These are phyloP conservation scores for Chlorella sorokiniana DNA, from an alignment of 139 green algal species.

Conservation along the genomic window DNA sequence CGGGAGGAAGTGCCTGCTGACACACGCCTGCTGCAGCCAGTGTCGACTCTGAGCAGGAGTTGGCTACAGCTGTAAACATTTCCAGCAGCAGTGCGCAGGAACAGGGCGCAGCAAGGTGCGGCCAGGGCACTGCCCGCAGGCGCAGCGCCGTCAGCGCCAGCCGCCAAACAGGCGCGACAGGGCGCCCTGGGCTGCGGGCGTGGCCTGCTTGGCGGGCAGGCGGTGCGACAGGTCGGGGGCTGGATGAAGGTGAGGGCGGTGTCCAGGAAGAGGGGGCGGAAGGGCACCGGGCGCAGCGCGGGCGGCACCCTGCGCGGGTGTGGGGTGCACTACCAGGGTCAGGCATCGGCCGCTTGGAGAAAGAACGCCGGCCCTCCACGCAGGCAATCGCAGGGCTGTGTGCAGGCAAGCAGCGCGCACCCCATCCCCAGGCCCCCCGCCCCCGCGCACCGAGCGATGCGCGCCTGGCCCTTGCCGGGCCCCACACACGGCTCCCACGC, in stretches of 20 bases:
- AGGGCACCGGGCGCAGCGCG: slow-evolving; percentile 56
- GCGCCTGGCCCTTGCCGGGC: slow-evolving; percentile 8
- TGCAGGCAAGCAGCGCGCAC: background rate
- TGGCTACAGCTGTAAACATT: too few relatives aligned
- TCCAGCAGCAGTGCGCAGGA: too few relatives aligned
- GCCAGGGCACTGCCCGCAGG: background rate
- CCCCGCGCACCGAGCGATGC: slow-evolving; percentile 19
- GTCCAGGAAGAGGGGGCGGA: slow-evolving; percentile 85
- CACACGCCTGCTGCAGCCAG: too few relatives aligned
- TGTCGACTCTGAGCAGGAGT: too few relatives aligned
- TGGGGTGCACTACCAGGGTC: too few relatives aligned
- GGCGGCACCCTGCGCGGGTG: slow-evolving; percentile 47
- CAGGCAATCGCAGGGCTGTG: background rate
- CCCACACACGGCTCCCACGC: slow-evolving; percentile 56
- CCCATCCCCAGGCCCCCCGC: background rate
- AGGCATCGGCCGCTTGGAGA: background rate
- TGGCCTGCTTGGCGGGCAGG: slow-evolving; percentile 34
- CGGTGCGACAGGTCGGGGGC: slow-evolving; percentile 65
- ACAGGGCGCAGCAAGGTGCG: too few relatives aligned
- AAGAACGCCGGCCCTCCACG: background rate
- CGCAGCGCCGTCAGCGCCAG: slow-evolving; percentile 6
- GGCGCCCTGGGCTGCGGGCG: slow-evolving; percentile 19
- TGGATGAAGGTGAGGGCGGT: slow-evolving; percentile 69
- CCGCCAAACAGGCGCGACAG: slow-evolving; percentile 49
- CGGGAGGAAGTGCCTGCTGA: too few relatives aligned